These are phyloP conservation scores for Nigrospora osmanthi DNA, from an alignment of 2,329 filamentous ascomycete genomes.

Conservation along the genomic window DNA sequence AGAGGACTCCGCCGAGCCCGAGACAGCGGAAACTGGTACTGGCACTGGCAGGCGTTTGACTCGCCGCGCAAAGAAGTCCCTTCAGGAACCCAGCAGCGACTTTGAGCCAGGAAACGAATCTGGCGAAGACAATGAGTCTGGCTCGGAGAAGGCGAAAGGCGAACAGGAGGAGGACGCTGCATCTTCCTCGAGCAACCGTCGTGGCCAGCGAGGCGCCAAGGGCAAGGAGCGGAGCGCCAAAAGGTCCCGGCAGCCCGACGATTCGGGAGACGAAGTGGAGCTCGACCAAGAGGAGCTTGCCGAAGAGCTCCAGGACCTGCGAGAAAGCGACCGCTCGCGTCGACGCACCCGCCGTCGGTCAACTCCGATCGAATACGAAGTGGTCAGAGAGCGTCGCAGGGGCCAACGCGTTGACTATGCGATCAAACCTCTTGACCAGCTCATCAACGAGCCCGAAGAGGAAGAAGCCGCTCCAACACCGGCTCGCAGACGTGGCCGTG, in stretches of 20 bases:
- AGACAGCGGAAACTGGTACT: slow-evolving; percentile 16
- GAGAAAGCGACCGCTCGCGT: slow-evolving; percentile 43
- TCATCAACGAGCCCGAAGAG: slow-evolving; percentile 39
- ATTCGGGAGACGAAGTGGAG: slow-evolving; percentile 48
- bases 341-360: slow-evolving; percentile 44
- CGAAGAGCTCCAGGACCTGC: slow-evolving; percentile 57
- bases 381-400: slow-evolving; percentile 41
- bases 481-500: slow-evolving; percentile 59
- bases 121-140: slow-evolving; percentile 43
- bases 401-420: slow-evolving; percentile 76
- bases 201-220: slow-evolving; percentile 32
- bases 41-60: slow-evolving; percentile 31
- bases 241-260: slow-evolving; percentile 38
- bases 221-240: slow-evolving; percentile 34
- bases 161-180: slow-evolving; percentile 33
- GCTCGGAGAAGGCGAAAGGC: slow-evolving; percentile 16
- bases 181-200: slow-evolving; percentile 37
- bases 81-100: slow-evolving; percentile 50
- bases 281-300: slow-evolving; percentile 58
- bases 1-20: slow-evolving; percentile 12
- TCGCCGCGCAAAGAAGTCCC: slow-evolving; percentile 35
- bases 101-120: slow-evolving; percentile 55
- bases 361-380: slow-evolving; percentile 51
- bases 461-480: slow-evolving; percentile 69
- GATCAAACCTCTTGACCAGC: slow-evolving; percentile 67